Conservation (phyloP, 1,284 basidiomycete genomes). For the Rhodotorula sp. region DNA sequence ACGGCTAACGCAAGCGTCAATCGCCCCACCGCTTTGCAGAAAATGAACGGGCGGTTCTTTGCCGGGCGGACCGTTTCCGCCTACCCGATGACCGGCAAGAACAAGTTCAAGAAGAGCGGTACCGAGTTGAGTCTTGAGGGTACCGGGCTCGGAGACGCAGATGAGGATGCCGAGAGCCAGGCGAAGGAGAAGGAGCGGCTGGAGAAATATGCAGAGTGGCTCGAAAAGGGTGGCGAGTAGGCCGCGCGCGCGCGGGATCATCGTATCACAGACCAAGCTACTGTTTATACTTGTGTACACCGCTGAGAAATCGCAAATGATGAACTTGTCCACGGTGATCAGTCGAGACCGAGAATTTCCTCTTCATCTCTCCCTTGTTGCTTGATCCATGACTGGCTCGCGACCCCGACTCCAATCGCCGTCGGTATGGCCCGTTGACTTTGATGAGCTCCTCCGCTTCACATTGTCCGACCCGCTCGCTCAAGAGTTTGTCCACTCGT, state of each 20-base stretch:
- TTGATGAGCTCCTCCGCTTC: background rate
- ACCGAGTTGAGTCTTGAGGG: constrained; percentile 46
- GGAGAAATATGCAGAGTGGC: constrained; percentile 83
- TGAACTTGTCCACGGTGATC: too few species aligned
- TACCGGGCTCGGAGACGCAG: constrained; percentile 54
- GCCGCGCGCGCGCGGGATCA: background rate
- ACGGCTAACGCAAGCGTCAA: background rate
- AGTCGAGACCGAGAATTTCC: too few species aligned
- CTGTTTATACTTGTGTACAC: too few species aligned
- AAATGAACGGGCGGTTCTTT: constrained; percentile 95
- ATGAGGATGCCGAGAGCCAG: constrained; percentile 59
- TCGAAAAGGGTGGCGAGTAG: constrained; percentile 50
- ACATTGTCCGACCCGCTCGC: constrained; percentile 7
- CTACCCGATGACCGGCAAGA: constrained; percentile 71
- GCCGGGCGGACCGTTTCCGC: constrained; percentile 80
- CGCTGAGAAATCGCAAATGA: too few species aligned
- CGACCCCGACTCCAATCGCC: background rate
- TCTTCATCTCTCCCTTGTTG: background rate
- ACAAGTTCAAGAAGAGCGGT: constrained; percentile 65
- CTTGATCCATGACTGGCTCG: background rate
- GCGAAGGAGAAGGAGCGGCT: constrained; percentile 76
- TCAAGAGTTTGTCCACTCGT: constrained; percentile 11
- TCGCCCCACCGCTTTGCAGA: constrained; percentile 54
- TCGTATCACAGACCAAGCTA: background rate
- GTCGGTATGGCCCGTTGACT: background rate